A percentile compares a stretch with the other conserved stretches of the same genome.
Conservation (phyloP, 257 asterid genomes). For the Rauvolfia tetraphylla region DNA sequence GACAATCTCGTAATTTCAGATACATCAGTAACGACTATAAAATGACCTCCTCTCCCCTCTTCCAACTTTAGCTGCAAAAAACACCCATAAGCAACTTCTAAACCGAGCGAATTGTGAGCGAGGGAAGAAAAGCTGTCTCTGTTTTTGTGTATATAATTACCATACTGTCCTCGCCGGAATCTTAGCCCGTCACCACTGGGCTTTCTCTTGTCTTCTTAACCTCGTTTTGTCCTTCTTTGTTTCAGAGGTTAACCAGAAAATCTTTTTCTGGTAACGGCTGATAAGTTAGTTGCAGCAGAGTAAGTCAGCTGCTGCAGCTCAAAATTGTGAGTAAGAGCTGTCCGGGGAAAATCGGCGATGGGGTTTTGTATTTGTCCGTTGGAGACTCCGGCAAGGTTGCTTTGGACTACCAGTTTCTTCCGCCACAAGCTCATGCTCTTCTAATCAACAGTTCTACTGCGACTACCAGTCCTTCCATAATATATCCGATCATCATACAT, state of each 20-base stretch:
- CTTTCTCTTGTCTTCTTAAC: not conserved
- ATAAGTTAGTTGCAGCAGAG: not conserved
- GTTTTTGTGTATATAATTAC: slow-evolving; percentile 11
- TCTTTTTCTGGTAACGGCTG: not conserved
- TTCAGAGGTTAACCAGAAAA: not conserved
- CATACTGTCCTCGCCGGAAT: slow-evolving; percentile 23
- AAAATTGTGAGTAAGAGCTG: not conserved
- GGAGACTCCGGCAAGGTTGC: slow-evolving; percentile 90
- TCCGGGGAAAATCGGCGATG: slow-evolving; percentile 45
- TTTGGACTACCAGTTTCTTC: slow-evolving; percentile 98
- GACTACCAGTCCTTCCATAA: not conserved
- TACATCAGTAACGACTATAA: slow-evolving; percentile 17
- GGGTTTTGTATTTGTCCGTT: slow-evolving; percentile 90
- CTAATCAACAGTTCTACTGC: slow-evolving; percentile 23
- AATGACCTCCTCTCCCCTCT: slow-evolving; percentile 24
- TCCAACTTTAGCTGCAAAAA: slow-evolving; percentile 47
- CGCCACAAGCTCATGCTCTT: slow-evolving; percentile 97
- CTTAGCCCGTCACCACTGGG: slow-evolving; percentile 8
- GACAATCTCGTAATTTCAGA: slow-evolving; percentile 27
- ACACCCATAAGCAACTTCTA: slow-evolving; percentile 12
- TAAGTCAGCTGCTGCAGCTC: not conserved
- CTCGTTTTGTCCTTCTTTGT: no score
- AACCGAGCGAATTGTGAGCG: not conserved
- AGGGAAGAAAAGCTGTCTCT: not conserved
- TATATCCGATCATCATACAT: slow-evolving; percentile 9